phyloP scores from a whole-genome alignment of 441 rosid species.

The Pelargonium citronellum region DNA sequence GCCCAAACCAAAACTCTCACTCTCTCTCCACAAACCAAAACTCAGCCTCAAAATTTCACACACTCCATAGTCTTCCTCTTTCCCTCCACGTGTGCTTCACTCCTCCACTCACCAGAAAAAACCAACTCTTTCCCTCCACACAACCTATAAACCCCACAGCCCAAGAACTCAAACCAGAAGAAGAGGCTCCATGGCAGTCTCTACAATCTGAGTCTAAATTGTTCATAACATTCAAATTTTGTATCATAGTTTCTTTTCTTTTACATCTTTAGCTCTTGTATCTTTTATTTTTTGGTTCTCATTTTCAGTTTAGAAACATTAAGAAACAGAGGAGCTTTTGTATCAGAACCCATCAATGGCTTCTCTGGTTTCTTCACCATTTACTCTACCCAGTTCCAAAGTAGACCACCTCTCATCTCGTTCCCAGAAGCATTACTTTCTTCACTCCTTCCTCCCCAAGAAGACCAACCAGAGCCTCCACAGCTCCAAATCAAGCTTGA shows the following conservation, averaged over 20 bases:
- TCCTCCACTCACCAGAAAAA: neutral
- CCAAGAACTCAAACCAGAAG: neutral
- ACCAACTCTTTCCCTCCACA: constrained; percentile 10
- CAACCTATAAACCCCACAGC: constrained; percentile 12
- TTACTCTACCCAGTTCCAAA: constrained; percentile 57
- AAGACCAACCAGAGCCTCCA: constrained; percentile 29
- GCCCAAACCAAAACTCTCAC: constrained; percentile 28
- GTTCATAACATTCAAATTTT: too few relatives aligned
- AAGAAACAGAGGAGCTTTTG: too few relatives aligned
- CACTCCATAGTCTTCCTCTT: constrained; percentile 1
- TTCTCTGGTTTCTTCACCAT: constrained; percentile 62
- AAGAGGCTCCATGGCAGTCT: neutral
- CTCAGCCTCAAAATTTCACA: constrained; percentile 17
- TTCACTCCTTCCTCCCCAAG: constrained; percentile 66
- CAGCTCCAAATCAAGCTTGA: constrained; percentile 36
- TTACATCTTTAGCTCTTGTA: neutral
- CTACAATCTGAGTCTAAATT: neutral
- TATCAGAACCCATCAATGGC: constrained; percentile 41
- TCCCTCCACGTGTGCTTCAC: constrained; percentile 2
- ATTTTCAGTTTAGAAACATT: too few relatives aligned
- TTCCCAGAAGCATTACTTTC: constrained; percentile 67
- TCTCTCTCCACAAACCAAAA: constrained; percentile 32
- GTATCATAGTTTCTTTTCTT: neutral
- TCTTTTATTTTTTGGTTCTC: neutral
- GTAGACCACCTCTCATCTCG: constrained; percentile 62